phyloP scores from a whole-genome alignment of 1,139 yeast genomes.

The Hansenula sp. region DNA sequence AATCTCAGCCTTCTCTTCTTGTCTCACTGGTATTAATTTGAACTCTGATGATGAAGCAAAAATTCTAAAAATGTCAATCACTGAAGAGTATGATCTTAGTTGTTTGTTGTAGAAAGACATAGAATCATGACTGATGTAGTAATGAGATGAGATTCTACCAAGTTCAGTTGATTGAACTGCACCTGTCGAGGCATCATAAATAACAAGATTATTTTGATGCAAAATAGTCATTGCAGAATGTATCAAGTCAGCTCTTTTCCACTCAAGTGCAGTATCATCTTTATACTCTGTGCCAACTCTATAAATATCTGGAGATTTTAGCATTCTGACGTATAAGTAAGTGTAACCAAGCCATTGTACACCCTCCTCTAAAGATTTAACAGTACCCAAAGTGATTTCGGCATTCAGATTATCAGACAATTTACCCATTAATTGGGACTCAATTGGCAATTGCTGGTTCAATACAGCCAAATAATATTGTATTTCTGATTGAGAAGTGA shows the following conservation, averaged over 20 bases:
- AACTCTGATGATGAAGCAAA: conserved; percentile 86
- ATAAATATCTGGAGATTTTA: conserved; percentile 66
- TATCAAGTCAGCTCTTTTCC: conserved; percentile 60
- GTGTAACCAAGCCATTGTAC: conserved; percentile 77
- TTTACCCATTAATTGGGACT: conserved; percentile 73
- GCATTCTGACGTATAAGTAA: conserved; percentile 79
- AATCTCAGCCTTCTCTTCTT: conserved; percentile 81
- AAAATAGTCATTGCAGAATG: conserved; percentile 72
- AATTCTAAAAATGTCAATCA: conserved; percentile 70
- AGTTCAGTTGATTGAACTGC: conserved; percentile 58
- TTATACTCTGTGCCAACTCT: conserved; percentile 68
- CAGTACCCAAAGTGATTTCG: conserved; percentile 73
- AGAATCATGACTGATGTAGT: conserved; percentile 73
- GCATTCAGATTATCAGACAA: conserved; percentile 81
- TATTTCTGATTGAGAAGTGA: conserved; percentile 80
- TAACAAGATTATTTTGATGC: conserved; percentile 48
- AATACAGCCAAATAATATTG: conserved; percentile 85
- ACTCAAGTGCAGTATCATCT: conserved; percentile 41
- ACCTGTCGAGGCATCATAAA: conserved; percentile 52
- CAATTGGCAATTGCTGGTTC: conserved; percentile 89
- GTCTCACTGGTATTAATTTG: conserved; percentile 75
- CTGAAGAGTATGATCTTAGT: conserved; percentile 60
- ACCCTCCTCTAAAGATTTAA: conserved; percentile 60
- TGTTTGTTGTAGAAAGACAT: conserved; percentile 58
- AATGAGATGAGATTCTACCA: conserved; percentile 84